Evolutionary conservation across 2,329 filamentous ascomycete species (phyloP), one percentile per base, ranked within the genome.

Genomic region (Gyromitra esculenta): DNA sequence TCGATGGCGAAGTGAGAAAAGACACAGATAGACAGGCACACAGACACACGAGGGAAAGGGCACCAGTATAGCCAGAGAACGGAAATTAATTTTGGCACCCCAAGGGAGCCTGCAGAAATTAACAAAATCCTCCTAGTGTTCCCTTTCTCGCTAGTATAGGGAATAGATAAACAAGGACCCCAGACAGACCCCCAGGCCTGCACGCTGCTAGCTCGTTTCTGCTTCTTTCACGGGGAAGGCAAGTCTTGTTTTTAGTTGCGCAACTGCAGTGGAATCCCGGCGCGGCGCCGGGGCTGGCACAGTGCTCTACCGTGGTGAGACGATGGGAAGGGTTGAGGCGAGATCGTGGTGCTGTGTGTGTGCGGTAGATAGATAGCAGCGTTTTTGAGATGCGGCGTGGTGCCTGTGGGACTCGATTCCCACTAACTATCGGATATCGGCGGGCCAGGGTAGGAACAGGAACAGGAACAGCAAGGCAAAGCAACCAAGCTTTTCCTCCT

Each of bases 1-100:
- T 31, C 25, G 25, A 70, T 64, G 59, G 18, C 25, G 56, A 43
- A 60, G 25, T 31, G 72, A 64, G 39, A 45, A 68, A 62, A 54
- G 37, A 18, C 43, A n/a, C 18, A 43, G 48, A 71, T 39, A 64
- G 48, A 71, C 39, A 64, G 39, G 31, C 43, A 52, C 48, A 35
- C 48, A 50, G 31, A 31, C 64, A 63, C 57, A 75, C 67, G 31
- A 70, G 39, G 67, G 25, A 67, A 57, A 73, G 21, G 39, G 18
- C 41, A 63, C 45, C 45, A 52, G 48, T 31, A 52, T 45, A 66
- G 62, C 56, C 57, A 54, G 37, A 62, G 45, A 64, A 45, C 39
- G 52, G 50, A 75, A 71, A 71, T 71, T 71, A 75, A 64, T 64
- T 52, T 65, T 64, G 21, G 37, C 68, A 62, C 66, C 57, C 37